Evolutionary conservation across 768 basidiomycete species (phyloP).

Genomic region (Tricholoma hemisulphureum): DNA sequence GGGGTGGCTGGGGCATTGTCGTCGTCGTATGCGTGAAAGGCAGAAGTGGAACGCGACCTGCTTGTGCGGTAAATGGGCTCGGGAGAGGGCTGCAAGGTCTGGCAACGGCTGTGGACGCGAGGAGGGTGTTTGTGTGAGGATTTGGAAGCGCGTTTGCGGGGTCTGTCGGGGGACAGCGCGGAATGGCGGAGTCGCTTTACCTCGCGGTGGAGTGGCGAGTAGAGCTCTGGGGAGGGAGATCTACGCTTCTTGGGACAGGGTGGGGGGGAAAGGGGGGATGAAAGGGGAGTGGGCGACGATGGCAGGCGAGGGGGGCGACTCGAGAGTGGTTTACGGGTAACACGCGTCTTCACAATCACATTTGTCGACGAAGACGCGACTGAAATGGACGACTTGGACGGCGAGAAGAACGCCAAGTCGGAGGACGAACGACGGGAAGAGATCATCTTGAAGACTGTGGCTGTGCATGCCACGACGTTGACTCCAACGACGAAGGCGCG

Average conservation of each 20-base stretch:
- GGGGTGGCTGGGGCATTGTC: slow-evolving; percentile 35
- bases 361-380: slow-evolving; percentile 30
- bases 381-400: slow-evolving; percentile 23
- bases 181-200: slow-evolving; percentile 39
- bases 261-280: slow-evolving; percentile 21
- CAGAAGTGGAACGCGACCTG: slow-evolving; percentile 65
- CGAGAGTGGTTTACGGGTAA: slow-evolving; percentile 21
- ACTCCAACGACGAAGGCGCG: too few relatives aligned
- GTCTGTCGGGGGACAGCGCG: slow-evolving; percentile 22
- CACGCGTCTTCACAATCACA: slow-evolving; percentile 33
- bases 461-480: too few relatives aligned
- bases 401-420: slow-evolving; percentile 34
- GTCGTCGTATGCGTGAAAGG: slow-evolving; percentile 41
- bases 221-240: slow-evolving; percentile 14
- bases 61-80: slow-evolving; percentile 58
- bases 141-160: slow-evolving; percentile 32
- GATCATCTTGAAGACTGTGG: slow-evolving; percentile 16
- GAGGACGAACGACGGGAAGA: slow-evolving; percentile 22
- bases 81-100: slow-evolving; percentile 41
- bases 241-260: slow-evolving; percentile 36
- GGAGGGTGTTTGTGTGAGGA: slow-evolving; percentile 37
- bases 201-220: slow-evolving; percentile 31
- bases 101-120: slow-evolving; percentile 43
- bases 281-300: slow-evolving; percentile 2
- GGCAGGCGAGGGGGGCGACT: slow-evolving; percentile 15